Evolutionary conservation across 305 asterid species (phyloP).

Genomic region (Rubia peregrina): DNA sequence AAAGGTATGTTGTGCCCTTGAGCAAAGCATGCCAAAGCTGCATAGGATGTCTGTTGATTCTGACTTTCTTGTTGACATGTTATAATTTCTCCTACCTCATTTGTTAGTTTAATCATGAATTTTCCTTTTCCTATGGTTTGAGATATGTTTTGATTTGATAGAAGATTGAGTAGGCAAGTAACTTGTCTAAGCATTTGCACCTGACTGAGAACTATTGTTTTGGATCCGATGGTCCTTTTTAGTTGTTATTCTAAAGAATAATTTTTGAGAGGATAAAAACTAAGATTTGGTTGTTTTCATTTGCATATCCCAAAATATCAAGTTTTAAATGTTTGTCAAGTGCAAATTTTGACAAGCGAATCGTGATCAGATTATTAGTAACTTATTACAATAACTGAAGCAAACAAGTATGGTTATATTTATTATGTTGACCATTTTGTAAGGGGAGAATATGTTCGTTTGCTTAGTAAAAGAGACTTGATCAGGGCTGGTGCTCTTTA

Average conservation of each 20-base stretch:
- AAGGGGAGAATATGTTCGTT: neutral
- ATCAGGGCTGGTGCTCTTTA: neutral
- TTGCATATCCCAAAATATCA: neutral
- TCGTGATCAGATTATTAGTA: constrained; percentile 84
- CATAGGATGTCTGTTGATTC: constrained; percentile 98
- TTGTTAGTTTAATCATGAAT: neutral
- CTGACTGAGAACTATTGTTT: neutral
- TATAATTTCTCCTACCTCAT: constrained; percentile 20
- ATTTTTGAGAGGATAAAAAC: neutral
- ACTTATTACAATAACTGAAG: constrained; percentile 94
- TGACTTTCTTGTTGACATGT: constrained; percentile 96
- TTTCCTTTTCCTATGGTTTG: neutral
- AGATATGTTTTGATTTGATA: neutral
- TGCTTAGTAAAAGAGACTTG: neutral
- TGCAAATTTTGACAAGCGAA: constrained; percentile 60
- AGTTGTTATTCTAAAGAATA: neutral
- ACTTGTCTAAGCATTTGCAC: neutral
- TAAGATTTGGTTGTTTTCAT: neutral
- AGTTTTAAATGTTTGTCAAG: constrained; percentile 3
- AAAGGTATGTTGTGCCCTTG: constrained; percentile 84
- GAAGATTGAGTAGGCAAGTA: neutral
- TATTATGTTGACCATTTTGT: neutral
- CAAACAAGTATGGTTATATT: constrained; percentile 60
- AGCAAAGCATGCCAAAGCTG: constrained; percentile 91
- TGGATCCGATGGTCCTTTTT: neutral